Base-by-base conservation (phyloP, 1,284 basidiomycete species). In the Moniliella sp. region DNA sequence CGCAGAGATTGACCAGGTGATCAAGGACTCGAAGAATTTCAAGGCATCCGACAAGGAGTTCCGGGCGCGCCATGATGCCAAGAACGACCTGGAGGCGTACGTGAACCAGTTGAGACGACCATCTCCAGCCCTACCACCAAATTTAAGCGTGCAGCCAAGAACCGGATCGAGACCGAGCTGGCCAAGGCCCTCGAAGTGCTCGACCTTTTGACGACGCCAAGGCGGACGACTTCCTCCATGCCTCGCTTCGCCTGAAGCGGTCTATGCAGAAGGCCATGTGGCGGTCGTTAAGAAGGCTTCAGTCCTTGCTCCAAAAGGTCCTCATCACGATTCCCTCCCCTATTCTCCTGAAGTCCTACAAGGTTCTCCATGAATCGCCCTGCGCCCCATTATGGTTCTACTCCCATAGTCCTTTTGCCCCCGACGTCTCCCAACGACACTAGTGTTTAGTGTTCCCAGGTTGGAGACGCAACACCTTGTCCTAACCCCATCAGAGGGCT, bases 21-120 rank as follows among this genome's bases (percentile, higher is more conserved):
- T 59, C 54, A 57, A 57, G 51, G 56, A 59, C 34, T 50, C 51
- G 39, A 54, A 59, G 46, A 46, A 47, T 34, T 59, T 57, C 56
- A 54, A 52, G 52, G 48, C 51, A 39, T 46, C 49, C 30, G 56
- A 58, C 51, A 49, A 50, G 39, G 56, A 58, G 48, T 58, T 58
- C 53, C 52, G 50, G 35, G 55, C 55, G 31, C 48, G 51, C 39
- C 55, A 58, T 49, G 55, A 58, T 41, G 48, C 53, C 34, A 43
- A 45, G 37, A 51, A 56, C 45, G 55, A 58, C 46, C 48, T 58
- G 33, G 54, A 55, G 49, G 53, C 53, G 13, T 58, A 58, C 48
- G 51, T 54, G 16, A 45, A 55, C 45, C 46, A 18, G 53, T 58
- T 21, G 55, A 58, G 51, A 38, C 43, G 37, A 58, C 53, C 41